phyloP scores from a whole-genome alignment of 768 basidiomycete genomes.

The Brasilioporus rufonigricans region DNA sequence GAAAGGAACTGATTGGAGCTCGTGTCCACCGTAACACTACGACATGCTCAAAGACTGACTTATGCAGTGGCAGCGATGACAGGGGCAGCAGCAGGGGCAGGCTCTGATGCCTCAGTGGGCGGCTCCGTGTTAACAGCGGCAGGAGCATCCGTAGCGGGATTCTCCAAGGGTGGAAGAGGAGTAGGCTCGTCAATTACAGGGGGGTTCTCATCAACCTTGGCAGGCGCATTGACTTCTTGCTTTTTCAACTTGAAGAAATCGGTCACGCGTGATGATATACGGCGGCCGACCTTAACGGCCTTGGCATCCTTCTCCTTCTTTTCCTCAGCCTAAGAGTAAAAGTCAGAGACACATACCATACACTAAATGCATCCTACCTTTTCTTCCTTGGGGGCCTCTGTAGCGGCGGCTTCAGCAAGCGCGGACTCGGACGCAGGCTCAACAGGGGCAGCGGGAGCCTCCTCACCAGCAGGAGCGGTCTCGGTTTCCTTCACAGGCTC shows the following conservation, averaged over 20 bases:
- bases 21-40: conserved; percentile 41
- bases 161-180: conserved; percentile 82
- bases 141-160: conserved; percentile 57
- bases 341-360: neutral
- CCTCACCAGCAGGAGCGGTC: conserved; percentile 25
- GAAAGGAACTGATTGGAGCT: conserved; percentile 33
- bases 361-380: conserved; percentile 38
- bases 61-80: conserved; percentile 82
- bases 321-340: conserved; percentile 38
- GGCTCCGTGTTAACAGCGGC: conserved; percentile 35
- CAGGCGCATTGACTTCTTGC: conserved; percentile 58
- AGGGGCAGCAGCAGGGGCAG: conserved; percentile 51
- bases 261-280: conserved; percentile 78
- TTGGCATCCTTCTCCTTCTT: conserved; percentile 51
- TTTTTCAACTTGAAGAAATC: conserved; percentile 81
- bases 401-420: conserved; percentile 36
- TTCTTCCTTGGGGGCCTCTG: conserved; percentile 52
- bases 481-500: conserved; percentile 74
- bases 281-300: conserved; percentile 69
- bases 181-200: conserved; percentile 84
- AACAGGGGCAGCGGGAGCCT: conserved; percentile 27
- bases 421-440: conserved; percentile 32
- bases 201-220: conserved; percentile 87
- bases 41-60: conserved; percentile 23
- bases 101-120: conserved; percentile 34